phyloP scores from a whole-genome alignment of 83 land plant genomes.

The Larix sibirica region DNA sequence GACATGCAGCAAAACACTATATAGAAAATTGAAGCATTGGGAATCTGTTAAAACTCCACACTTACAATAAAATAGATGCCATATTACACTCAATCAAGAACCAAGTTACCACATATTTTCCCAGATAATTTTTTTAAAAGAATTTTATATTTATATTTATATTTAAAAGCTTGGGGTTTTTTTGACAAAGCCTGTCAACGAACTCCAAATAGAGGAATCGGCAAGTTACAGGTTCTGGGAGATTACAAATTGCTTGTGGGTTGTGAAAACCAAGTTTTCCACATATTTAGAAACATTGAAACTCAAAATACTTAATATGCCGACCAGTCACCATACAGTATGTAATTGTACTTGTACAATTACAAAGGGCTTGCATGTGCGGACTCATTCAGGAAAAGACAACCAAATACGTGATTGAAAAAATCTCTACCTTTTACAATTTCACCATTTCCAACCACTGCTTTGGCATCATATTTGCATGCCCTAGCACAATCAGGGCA shows the following conservation, averaged over 20 bases:
- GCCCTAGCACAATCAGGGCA: slow-evolving; percentile 97
- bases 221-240: no score
- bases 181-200: no score
- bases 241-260: no score
- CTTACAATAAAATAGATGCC: neutral
- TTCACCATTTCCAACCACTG: slow-evolving; percentile 53
- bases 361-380: slow-evolving; percentile 47
- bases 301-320: neutral
- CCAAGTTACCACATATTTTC: neutral
- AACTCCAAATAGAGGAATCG: no score
- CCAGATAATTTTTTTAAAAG: no score
- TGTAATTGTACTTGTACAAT: neutral
- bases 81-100: neutral
- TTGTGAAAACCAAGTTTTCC: neutral
- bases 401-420: slow-evolving; percentile 82
- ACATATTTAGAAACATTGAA: neutral
- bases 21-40: neutral
- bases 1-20: neutral
- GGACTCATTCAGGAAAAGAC: slow-evolving; percentile 80
- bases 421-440: slow-evolving; percentile 63
- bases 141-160: neutral
- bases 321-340: neutral
- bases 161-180: no score
- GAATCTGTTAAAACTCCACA: neutral
- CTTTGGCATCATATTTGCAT: slow-evolving; percentile 86